These are phyloP conservation scores for Cystobasidium onofrii DNA, from an alignment of 768 basidiomycete species.

Conservation along the genomic window DNA sequence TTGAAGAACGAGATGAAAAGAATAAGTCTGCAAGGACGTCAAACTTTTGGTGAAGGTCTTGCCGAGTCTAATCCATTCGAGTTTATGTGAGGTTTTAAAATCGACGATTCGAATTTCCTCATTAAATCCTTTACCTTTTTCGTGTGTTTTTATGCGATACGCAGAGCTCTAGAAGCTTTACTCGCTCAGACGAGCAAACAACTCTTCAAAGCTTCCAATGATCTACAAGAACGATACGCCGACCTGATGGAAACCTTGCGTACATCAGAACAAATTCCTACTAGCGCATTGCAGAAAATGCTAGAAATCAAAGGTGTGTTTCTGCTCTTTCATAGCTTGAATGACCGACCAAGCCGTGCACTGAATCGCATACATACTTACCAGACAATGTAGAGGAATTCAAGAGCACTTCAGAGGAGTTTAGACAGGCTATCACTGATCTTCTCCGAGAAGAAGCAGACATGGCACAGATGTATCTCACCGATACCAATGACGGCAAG, in stretches of 20 bases:
- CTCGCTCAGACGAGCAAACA: not conserved
- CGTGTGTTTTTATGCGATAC: no score
- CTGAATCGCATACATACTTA: not conserved
- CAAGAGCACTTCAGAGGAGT: conserved; percentile 12
- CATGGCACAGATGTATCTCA: conserved; percentile 29
- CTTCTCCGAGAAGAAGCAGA: conserved; percentile 18
- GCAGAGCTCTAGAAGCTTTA: conserved; percentile 24
- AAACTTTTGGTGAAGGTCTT: not conserved
- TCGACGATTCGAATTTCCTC: no score
- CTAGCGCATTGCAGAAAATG: conserved; percentile 8
- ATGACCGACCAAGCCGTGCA: no score
- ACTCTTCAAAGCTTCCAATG: not conserved
- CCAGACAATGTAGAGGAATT: conserved; percentile 14
- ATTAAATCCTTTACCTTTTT: no score
- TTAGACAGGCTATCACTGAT: not conserved
- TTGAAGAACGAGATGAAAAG: conserved; percentile 4
- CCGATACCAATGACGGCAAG: not conserved
- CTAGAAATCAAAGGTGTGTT: conserved; percentile 8
- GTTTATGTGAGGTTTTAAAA: conserved; percentile 16
- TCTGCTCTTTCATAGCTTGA: not conserved
- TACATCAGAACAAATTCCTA: conserved; percentile 5
- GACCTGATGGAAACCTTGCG: not conserved
- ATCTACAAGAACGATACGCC: not conserved
- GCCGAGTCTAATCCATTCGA: conserved; percentile 17
- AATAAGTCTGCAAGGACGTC: conserved; percentile 3